phyloP scores from a whole-genome alignment of 2,329 filamentous ascomycete genomes.

The Myotisia sp. region DNA sequence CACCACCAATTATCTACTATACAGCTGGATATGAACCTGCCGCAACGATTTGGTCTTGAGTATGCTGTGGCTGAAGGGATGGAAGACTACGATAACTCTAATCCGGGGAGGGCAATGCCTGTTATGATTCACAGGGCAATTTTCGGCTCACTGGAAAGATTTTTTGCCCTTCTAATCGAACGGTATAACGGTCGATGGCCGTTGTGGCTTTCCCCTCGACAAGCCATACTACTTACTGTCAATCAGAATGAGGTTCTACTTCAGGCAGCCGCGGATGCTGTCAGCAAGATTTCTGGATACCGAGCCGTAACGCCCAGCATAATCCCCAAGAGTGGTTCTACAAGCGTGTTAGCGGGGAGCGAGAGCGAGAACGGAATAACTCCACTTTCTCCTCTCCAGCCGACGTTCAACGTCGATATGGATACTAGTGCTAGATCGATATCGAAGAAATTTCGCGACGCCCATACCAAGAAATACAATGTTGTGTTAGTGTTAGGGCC shows the following conservation, averaged over 20 bases:
- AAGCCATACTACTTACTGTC: slow-evolving; percentile 59
- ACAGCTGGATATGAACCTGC: slow-evolving; percentile 80
- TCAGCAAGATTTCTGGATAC: slow-evolving; percentile 36
- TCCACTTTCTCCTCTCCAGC: slow-evolving; percentile 36
- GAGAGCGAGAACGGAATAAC: slow-evolving; percentile 13
- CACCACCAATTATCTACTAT: slow-evolving; percentile 82
- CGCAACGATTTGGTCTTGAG: slow-evolving; percentile 62
- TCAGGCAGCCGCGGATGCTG: slow-evolving; percentile 36
- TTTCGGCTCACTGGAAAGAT: slow-evolving; percentile 67
- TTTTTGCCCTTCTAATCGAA: slow-evolving; percentile 75
- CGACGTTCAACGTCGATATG: slow-evolving; percentile 55
- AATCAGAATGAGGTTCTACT: slow-evolving; percentile 39
- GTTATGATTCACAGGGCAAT: slow-evolving; percentile 78
- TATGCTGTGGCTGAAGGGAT: slow-evolving; percentile 45
- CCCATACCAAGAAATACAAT: slow-evolving; percentile 57
- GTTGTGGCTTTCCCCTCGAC: slow-evolving; percentile 75
- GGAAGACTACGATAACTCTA: slow-evolving; percentile 26
- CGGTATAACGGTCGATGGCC: slow-evolving; percentile 69
- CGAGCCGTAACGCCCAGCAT: background rate
- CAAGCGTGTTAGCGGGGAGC: slow-evolving; percentile 12
- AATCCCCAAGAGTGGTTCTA: slow-evolving; percentile 8
- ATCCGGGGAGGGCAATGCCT: slow-evolving; percentile 48
- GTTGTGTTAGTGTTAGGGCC: slow-evolving; percentile 60
- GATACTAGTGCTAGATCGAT: slow-evolving; percentile 51
- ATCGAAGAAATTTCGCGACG: slow-evolving; percentile 56